Conservation (phyloP, 306 rosid genomes). For the Malus sieversii region DNA sequence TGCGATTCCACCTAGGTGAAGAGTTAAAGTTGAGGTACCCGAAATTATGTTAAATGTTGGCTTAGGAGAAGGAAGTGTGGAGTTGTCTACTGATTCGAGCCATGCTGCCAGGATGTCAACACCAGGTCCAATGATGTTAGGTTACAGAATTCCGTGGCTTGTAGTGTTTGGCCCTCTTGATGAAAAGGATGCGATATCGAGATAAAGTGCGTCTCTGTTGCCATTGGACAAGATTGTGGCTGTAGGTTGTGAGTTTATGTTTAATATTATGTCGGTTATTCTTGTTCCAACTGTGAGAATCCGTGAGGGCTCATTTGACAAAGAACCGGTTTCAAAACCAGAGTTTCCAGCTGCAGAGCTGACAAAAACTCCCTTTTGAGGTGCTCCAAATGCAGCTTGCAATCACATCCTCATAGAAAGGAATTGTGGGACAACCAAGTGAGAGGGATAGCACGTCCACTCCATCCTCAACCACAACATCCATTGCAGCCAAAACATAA, state of each 20-base stretch:
- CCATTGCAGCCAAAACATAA: slow-evolving; percentile 23
- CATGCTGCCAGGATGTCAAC: slow-evolving; percentile 52
- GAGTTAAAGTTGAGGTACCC: slow-evolving; percentile 57
- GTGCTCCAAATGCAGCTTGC: slow-evolving; percentile 57
- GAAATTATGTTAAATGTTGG: slow-evolving; percentile 19
- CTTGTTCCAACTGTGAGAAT: slow-evolving; percentile 28
- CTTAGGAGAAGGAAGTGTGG: not conserved
- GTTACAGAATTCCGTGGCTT: slow-evolving; percentile 48
- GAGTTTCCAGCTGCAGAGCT: slow-evolving; percentile 50
- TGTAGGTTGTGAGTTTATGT: slow-evolving; percentile 17
- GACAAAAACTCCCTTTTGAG: slow-evolving; percentile 53
- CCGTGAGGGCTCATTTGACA: slow-evolving; percentile 62
- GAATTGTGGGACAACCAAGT: slow-evolving; percentile 8
- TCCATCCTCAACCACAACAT: slow-evolving; percentile 28
- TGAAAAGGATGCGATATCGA: slow-evolving; percentile 33
- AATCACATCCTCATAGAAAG: slow-evolving; percentile 37
- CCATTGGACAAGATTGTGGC: slow-evolving; percentile 38
- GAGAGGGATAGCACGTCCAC: slow-evolving; percentile 74
- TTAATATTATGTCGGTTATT: slow-evolving; percentile 34
- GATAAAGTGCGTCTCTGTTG: slow-evolving; percentile 37
- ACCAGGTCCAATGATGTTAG: slow-evolving; percentile 50
- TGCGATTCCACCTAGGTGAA: slow-evolving; percentile 46
- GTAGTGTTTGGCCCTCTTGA: slow-evolving; percentile 50
- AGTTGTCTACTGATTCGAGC: not conserved
- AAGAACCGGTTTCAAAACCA: slow-evolving; percentile 34